Conservation (phyloP, 192 early-diverging fungal genomes). For the Entomortierella lignicola region DNA sequence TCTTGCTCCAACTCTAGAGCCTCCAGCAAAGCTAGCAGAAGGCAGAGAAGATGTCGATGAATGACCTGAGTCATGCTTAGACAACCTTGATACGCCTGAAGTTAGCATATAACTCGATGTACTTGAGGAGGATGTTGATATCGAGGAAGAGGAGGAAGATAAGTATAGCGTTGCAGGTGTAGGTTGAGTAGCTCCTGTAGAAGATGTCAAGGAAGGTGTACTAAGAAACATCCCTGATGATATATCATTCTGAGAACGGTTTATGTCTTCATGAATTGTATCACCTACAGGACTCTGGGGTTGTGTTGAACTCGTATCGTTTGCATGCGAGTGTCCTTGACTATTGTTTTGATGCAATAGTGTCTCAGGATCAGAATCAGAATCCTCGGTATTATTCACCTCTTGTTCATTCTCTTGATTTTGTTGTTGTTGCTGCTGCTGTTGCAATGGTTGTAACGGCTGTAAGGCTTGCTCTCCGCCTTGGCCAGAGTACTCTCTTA, state of each 20-base stretch:
- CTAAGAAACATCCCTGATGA: too few relatives aligned
- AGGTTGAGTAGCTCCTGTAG: too few relatives aligned
- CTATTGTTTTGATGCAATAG: too few relatives aligned
- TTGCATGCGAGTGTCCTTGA: too few relatives aligned
- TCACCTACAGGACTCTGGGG: too few relatives aligned
- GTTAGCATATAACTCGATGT: background rate
- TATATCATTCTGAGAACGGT: too few relatives aligned
- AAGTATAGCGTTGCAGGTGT: background rate
- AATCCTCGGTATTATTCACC: background rate
- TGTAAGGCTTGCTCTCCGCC: background rate
- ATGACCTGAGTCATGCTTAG: slow-evolving; percentile 10
- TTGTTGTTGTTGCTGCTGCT: slow-evolving; percentile 2
- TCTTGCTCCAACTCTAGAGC: background rate
- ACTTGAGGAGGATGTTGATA: background rate
- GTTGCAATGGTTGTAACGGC: background rate
- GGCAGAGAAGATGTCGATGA: slow-evolving; percentile 3
- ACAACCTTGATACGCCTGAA: background rate
- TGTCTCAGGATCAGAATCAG: background rate
- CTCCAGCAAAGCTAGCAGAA: background rate
- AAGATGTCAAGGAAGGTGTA: too few relatives aligned
- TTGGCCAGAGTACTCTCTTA: slow-evolving; percentile 26
- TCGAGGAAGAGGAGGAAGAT: background rate
- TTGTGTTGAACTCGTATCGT: too few relatives aligned
- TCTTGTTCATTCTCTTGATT: background rate
- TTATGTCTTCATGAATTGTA: too few relatives aligned